Evolutionary conservation across 2,329 filamentous ascomycete species (phyloP).

Genomic region (Lachnellula suecica): DNA sequence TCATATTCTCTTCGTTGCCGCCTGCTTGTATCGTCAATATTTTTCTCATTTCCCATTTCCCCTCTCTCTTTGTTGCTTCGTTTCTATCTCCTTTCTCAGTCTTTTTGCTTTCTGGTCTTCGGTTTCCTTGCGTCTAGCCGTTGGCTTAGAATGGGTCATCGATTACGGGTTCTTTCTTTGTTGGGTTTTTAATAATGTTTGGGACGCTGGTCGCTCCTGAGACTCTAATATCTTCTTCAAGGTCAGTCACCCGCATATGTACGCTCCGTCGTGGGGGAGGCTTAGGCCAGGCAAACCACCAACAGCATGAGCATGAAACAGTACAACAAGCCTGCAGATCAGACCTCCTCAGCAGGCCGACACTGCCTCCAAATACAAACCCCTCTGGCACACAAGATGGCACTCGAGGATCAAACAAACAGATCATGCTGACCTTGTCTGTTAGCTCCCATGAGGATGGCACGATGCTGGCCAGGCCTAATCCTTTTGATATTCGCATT

Average conservation of each 20-base stretch:
- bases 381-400: constrained; percentile 2
- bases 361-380: constrained; percentile 3
- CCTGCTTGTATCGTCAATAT: constrained; percentile 8
- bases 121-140: too few species aligned
- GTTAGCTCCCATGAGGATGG: constrained; percentile 30
- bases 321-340: constrained; percentile 2
- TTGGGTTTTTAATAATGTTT: constrained; percentile 31
- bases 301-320: too few species aligned
- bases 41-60: constrained; percentile 11
- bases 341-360: neutral
- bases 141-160: constrained; percentile 11
- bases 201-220: constrained; percentile 34
- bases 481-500: constrained; percentile 28
- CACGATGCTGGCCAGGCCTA: constrained; percentile 30
- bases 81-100: constrained; percentile 10
- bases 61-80: constrained; percentile 36
- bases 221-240: constrained; percentile 25
- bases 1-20: constrained; percentile 13
- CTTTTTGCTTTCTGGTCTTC: constrained; percentile 12
- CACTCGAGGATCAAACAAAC: neutral
- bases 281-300: too few species aligned
- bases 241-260: too few species aligned
- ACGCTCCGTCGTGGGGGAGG: too few species aligned
- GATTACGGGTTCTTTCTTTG: constrained; percentile 14
- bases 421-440: constrained; percentile 19